Percentiles rank a stretch among this genome's conserved stretches.
Evolutionary conservation across 1,284 basidiomycete species (phyloP).

Genomic region (Tylopilus orsonianus): DNA sequence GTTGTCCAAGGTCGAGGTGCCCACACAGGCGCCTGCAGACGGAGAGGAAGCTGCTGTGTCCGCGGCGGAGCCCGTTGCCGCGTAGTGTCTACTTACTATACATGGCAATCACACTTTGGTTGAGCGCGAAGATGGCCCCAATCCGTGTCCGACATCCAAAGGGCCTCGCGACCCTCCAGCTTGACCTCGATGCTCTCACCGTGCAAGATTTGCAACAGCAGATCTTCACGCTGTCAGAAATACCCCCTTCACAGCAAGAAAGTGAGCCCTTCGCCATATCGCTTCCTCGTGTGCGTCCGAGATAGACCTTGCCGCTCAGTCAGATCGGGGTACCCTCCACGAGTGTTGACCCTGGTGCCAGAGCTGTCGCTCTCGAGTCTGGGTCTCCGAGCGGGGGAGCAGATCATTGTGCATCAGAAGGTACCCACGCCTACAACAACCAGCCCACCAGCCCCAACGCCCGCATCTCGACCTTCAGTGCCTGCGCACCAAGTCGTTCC

Average conservation of each 20-base stretch:
- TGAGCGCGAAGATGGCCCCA: conserved; percentile 49
- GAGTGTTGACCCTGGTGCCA: conserved; percentile 65
- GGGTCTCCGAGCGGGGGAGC: conserved; percentile 76
- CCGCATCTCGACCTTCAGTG: conserved; percentile 10
- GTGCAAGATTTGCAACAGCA: conserved; percentile 73
- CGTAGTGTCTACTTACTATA: conserved; percentile 7
- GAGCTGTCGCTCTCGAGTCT: conserved; percentile 73
- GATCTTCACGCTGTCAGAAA: conserved; percentile 65
- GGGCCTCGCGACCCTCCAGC: conserved; percentile 76
- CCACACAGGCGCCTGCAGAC: conserved; percentile 12
- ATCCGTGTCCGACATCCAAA: conserved; percentile 78
- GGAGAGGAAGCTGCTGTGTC: neutral
- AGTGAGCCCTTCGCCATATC: conserved; percentile 46
- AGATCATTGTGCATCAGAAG: conserved; percentile 73
- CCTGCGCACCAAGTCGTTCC: conserved; percentile 12
- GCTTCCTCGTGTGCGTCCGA: neutral
- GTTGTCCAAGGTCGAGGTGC: conserved; percentile 22
- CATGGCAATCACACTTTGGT: conserved; percentile 6
- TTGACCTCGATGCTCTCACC: conserved; percentile 62
- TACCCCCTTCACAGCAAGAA: conserved; percentile 74
- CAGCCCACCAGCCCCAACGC: conserved; percentile 12
- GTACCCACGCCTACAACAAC: conserved; percentile 18
- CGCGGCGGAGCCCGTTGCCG: conserved; percentile 8
- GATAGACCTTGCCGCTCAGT: conserved; percentile 46
- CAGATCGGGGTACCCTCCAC: conserved; percentile 84